Conservation (phyloP, 768 basidiomycete genomes). For the Boletus sensibilis region DNA sequence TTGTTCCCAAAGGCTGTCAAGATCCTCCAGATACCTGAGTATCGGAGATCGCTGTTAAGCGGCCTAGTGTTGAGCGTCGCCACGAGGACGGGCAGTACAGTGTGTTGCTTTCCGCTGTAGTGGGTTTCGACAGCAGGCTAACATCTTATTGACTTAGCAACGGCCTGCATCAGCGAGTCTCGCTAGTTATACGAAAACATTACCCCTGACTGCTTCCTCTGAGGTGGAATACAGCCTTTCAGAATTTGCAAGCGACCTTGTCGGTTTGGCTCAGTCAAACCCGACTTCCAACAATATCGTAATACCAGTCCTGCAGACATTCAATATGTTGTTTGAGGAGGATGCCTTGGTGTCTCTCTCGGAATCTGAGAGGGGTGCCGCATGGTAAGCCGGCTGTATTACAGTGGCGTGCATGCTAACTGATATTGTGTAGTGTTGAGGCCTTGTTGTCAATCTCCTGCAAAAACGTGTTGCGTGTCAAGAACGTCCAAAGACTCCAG, state of each 20-base stretch:
- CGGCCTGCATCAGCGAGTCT: constrained; percentile 64
- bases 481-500: constrained; percentile 78
- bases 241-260: constrained; percentile 57
- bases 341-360: constrained; percentile 54
- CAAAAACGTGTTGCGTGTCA: constrained; percentile 64
- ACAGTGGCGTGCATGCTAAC: constrained; percentile 10
- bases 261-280: constrained; percentile 52
- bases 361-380: constrained; percentile 44
- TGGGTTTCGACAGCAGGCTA: constrained; percentile 11
- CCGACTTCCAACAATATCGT: constrained; percentile 67
- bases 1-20: constrained; percentile 72
- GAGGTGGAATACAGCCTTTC: constrained; percentile 45
- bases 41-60: constrained; percentile 58
- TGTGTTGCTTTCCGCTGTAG: constrained; percentile 40
- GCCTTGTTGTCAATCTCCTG: constrained; percentile 55
- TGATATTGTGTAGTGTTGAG: constrained; percentile 44
- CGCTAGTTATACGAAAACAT: constrained; percentile 50
- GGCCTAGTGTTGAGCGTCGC: constrained; percentile 80
- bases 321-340: constrained; percentile 70
- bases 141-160: constrained; percentile 48
- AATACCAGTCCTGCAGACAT: constrained; percentile 78
- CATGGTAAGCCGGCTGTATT: constrained; percentile 45
- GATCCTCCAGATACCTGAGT: constrained; percentile 60
- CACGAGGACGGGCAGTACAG: constrained; percentile 82
- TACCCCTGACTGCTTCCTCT: constrained; percentile 42